Base-by-base conservation (phyloP, 164 flowering plant species). In the Berberis thunbergii region DNA sequence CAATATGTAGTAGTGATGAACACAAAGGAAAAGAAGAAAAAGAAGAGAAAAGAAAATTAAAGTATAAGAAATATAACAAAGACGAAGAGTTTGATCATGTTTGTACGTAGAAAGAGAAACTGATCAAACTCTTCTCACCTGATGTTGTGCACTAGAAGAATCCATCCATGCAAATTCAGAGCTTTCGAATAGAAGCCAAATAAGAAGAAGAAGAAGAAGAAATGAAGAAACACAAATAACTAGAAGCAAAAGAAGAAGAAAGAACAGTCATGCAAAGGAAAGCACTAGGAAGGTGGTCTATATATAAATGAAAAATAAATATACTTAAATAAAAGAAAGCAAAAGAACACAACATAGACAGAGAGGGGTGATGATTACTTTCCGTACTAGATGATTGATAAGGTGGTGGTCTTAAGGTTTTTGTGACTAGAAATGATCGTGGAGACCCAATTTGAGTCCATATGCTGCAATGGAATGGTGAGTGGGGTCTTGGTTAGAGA, bases 301-400 rank as follows among this genome's bases (percentile, higher is more conserved):
- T 26, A 26, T 26, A 26, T 26, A 26, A 26, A 26, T 26, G 26
- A 0, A 26, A 26, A 26, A 26, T 26, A 26, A 26, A 26, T 26
- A n/a, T n/a, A 26, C 0, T 26, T 26, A 26, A 26, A 26, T 0
- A 26, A 26, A 26, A 26, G 0, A 26, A 26, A 26, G 26, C 26
- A 26, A 11, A 49, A 49, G 52, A 52, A 52, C 12, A 11, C n/a
- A 52, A 52, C 55, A 52, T 26, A 41, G 58, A 43, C 58, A 41
- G 59, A 46, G 50, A 54, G 57, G 11, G 42, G 26, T 45, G 12
- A 41, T 69, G 66, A 65, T 72, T 68, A 43, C 72, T 62, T 69
- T 62, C 65, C 76, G 73, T 69, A 75, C 75, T 40, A 43, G 73
- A 60, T 45, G 73, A 72, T 71, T 60, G 74, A 70, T 70, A 70